phyloP scores from a whole-genome alignment of 441 rosid genomes.

The Manihot esculenta region DNA sequence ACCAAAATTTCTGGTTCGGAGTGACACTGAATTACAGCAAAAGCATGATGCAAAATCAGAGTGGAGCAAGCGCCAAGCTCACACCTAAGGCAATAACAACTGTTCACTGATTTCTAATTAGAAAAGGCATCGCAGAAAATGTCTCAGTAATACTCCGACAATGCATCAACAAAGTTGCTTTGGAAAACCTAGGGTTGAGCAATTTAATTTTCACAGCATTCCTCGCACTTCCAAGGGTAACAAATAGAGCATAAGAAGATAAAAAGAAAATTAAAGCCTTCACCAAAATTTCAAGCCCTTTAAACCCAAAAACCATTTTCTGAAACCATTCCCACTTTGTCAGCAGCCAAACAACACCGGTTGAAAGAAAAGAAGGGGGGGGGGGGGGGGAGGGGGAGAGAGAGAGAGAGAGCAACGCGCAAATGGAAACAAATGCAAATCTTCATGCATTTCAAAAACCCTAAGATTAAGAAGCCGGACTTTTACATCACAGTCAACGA shows the following conservation, averaged over 20 bases:
- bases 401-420: neutral
- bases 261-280: neutral
- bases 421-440: neutral
- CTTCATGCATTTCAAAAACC: neutral
- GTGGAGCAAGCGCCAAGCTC: neutral
- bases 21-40: neutral
- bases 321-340: neutral
- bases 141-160: neutral
- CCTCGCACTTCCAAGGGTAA: too few relatives aligned
- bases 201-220: too few relatives aligned
- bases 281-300: neutral
- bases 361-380: too few relatives aligned
- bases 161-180: neutral
- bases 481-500: neutral
- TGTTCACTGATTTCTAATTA: neutral
- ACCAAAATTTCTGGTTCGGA: neutral
- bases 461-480: conserved; percentile 8
- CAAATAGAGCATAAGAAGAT: neutral
- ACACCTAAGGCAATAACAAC: neutral
- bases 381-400: too few relatives aligned
- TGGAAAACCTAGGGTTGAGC: neutral
- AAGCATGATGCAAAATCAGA: neutral
- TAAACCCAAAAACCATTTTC: neutral
- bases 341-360: neutral
- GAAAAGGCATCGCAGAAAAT: neutral